Percentiles rank a stretch among this genome's conserved stretches.
phyloP scores from a whole-genome alignment of 768 basidiomycete species.

The Russula sp. region DNA sequence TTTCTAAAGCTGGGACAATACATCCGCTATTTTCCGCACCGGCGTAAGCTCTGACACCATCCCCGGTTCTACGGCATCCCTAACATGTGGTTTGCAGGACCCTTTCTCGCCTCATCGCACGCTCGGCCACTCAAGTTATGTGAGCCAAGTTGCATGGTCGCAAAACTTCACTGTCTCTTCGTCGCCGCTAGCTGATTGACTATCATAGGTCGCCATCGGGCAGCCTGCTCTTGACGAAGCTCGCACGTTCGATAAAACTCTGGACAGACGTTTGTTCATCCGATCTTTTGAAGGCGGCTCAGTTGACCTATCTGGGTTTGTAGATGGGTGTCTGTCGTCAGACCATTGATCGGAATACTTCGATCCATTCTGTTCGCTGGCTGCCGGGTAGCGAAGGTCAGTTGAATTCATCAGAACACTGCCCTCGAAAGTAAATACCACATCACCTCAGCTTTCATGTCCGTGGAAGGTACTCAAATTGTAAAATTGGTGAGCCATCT shows the following conservation, averaged over 20 bases:
- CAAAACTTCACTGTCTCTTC: neutral
- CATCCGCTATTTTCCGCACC: slow-evolving; percentile 60
- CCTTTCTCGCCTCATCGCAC: slow-evolving; percentile 53
- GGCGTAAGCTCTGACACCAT: slow-evolving; percentile 37
- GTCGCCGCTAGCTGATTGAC: neutral
- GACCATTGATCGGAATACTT: slow-evolving; percentile 51
- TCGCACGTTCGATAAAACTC: slow-evolving; percentile 57
- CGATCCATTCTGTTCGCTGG: slow-evolving; percentile 64
- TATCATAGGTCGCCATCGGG: slow-evolving; percentile 56
- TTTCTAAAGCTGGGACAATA: slow-evolving; percentile 59
- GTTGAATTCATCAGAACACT: neutral
- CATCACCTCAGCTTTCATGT: slow-evolving; percentile 51
- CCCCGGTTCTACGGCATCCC: neutral
- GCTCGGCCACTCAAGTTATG: slow-evolving; percentile 65
- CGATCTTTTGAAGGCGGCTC: neutral
- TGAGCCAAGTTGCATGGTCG: slow-evolving; percentile 71
- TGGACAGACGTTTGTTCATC: slow-evolving; percentile 57
- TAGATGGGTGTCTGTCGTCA: slow-evolving; percentile 64
- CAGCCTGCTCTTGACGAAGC: slow-evolving; percentile 55
- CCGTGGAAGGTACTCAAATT: slow-evolving; percentile 59
- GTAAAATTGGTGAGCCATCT: slow-evolving; percentile 46
- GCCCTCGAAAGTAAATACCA: neutral
- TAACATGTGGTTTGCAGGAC: slow-evolving; percentile 35
- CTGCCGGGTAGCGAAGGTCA: slow-evolving; percentile 55
- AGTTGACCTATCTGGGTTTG: slow-evolving; percentile 1